Base-by-base conservation (phyloP, 2,329 filamentous ascomycete species). In the Phyllosticta citrichinensis region DNA sequence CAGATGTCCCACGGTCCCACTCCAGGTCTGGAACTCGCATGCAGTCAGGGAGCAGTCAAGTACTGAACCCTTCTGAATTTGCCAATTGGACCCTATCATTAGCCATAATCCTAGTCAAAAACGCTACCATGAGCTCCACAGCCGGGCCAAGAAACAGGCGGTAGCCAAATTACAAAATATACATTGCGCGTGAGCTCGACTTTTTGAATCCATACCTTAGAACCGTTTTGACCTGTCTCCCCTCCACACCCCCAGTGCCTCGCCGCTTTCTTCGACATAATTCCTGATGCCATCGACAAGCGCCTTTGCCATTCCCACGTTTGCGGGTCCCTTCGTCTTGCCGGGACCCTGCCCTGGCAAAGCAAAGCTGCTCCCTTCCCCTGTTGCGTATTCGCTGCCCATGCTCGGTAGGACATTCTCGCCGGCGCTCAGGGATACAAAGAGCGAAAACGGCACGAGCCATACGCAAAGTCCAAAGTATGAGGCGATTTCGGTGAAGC, bases 401-500 rank as follows among this genome's bases (percentile, higher is more conserved):
- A 97, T 97, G 8, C 87, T 95, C 0, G 94, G 94, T 57, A 99
- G 77, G 3, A 97, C 90, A 70, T 97, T 97, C 71, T 99, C 94
- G 60, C 91, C 91, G 0, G 94, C 94, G 19, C 90, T 96, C 52
- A 99, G 76, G 68, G 89, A 96, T 57, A 99, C 93, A 70, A 99
- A 99, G 14, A 99, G 81, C 17, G 92, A 86, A 71, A 99, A 99
- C 0, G 94, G 94, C 0, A 97, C 89, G 1, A 99, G 81, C 94
- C 94, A 99, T 0, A 99, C 92, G 68, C 92, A 96, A 2, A 99
- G 79, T 0, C 94, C 94, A 70, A 99, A 99, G 75, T 94, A 99
- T 0, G 90, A 93, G 0, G 94, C 91, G 53, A 97, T 94, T 77
- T 97, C 91, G 19, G 90, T 92, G 73, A 99, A 99, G 47, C 83